phyloP scores from a whole-genome alignment of 176 grass and related monocot species.

The Cenchrus americanus region DNA sequence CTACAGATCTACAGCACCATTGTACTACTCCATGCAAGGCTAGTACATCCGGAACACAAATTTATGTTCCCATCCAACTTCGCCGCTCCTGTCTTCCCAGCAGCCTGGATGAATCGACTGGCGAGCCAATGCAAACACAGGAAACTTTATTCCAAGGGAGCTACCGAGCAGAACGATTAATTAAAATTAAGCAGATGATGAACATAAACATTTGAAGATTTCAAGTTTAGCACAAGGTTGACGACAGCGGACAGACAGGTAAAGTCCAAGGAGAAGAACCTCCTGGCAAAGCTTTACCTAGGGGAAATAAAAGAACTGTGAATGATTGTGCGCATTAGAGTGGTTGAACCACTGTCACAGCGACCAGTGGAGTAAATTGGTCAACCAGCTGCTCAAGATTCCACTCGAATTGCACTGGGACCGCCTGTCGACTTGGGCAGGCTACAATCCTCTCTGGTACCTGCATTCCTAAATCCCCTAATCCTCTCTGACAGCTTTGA shows the following conservation, averaged over 20 bases:
- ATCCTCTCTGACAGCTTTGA: too few species aligned
- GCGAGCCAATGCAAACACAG: neutral
- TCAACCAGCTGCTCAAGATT: conserved; percentile 14
- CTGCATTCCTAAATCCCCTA: too few species aligned
- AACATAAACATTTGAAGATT: neutral
- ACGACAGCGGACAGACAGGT: conserved; percentile 22
- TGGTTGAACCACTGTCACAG: conserved; percentile 11
- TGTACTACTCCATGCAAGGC: too few species aligned
- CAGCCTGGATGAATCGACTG: neutral
- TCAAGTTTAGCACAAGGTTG: neutral
- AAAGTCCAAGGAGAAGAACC: conserved; percentile 35
- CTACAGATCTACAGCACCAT: conserved; percentile 20
- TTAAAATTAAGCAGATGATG: neutral
- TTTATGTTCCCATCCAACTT: conserved; percentile 43
- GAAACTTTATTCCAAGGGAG: neutral
- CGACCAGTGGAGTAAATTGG: neutral
- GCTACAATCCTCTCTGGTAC: too few species aligned
- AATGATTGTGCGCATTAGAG: neutral
- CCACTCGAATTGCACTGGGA: neutral
- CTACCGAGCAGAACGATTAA: neutral
- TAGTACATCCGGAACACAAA: neutral
- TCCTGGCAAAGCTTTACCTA: neutral
- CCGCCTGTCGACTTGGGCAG: neutral
- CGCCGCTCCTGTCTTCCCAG: conserved; percentile 24
- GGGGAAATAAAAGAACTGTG: conserved; percentile 24